Conservation (phyloP, 805 yeast genomes). For the Pichia paraexigua region DNA sequence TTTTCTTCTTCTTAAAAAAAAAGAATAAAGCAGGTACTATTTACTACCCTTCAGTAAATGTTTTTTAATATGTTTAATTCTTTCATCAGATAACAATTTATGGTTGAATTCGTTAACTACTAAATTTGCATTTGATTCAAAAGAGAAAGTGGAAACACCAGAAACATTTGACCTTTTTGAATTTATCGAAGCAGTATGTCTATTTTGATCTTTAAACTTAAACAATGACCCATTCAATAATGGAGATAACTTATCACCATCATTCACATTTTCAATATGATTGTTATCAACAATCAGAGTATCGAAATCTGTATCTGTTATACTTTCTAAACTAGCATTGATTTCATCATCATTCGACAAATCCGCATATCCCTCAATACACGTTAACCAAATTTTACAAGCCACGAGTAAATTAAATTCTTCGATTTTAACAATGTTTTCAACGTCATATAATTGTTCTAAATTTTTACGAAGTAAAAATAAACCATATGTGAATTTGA, state of each 20-base stretch:
- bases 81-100: slow-evolving; percentile 17
- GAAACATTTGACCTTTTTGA: slow-evolving; percentile 5
- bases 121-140: slow-evolving; percentile 9
- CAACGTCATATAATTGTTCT: slow-evolving; percentile 34
- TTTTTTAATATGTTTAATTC: slow-evolving; percentile 20
- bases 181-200: not conserved
- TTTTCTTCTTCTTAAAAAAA: not conserved
- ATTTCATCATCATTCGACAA: not conserved
- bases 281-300: not conserved
- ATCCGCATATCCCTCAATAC: slow-evolving; percentile 15
- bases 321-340: not conserved
- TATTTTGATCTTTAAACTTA: not conserved
- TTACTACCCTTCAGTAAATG: slow-evolving; percentile 14
- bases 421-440: slow-evolving; percentile 24
- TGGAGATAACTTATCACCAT: slow-evolving; percentile 1
- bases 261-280: no score
- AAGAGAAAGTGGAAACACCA: not conserved
- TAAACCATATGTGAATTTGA: slow-evolving; percentile 44
- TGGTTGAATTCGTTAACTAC: slow-evolving; percentile 11
- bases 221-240: not conserved
- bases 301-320: not conserved
- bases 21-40: no score
- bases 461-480: slow-evolving; percentile 38
- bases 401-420: slow-evolving; percentile 28
- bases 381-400: slow-evolving; percentile 28